A percentile compares a stretch with the other conserved stretches of the same genome.
Evolutionary conservation across 805 yeast species (phyloP).

Genomic region (Jamesozyma gamospora): DNA sequence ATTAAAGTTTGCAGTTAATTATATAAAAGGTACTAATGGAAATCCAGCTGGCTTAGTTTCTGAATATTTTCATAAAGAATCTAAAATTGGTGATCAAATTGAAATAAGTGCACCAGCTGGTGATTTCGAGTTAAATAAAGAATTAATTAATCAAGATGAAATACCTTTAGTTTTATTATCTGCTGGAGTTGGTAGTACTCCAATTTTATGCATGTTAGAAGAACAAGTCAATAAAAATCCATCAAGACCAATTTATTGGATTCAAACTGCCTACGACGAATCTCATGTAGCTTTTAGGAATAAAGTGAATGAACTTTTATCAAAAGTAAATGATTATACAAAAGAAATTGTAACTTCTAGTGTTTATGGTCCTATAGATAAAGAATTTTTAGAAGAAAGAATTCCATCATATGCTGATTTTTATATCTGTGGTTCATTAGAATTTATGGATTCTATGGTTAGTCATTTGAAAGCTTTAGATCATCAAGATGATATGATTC

Average conservation of each 20-base stretch:
- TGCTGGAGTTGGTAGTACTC: conserved; percentile 65
- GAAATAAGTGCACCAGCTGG: conserved; percentile 54
- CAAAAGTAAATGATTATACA: conserved; percentile 7
- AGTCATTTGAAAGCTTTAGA: conserved; percentile 12
- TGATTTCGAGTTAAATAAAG: conserved; percentile 31
- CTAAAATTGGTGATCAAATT: conserved; percentile 40
- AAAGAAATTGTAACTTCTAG: conserved; percentile 17
- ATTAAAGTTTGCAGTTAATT: conserved; percentile 49
- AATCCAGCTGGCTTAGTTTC: conserved; percentile 40
- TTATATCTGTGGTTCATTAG: conserved; percentile 27
- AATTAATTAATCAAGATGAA: conserved; percentile 22
- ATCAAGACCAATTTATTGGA: conserved; percentile 26
- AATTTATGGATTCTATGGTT: conserved; percentile 23
- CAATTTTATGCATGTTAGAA: conserved; percentile 45
- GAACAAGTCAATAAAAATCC: conserved; percentile 19
- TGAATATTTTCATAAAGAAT: conserved; percentile 36
- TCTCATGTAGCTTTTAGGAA: conserved; percentile 19
- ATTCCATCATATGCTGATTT: conserved; percentile 24
- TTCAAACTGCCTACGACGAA: conserved; percentile 22
- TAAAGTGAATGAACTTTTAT: conserved; percentile 17
- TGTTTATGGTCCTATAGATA: conserved; percentile 19
- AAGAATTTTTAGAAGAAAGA: conserved; percentile 13
- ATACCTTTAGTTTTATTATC: conserved; percentile 36
- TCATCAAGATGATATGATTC: conserved; percentile 18
- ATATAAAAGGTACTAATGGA: conserved; percentile 23